A percentile compares a stretch with the other conserved stretches of the same genome.
Evolutionary conservation across 2,329 filamentous ascomycete genomes (phyloP).

Genomic region (Alternaria hordeiaustralica): DNA sequence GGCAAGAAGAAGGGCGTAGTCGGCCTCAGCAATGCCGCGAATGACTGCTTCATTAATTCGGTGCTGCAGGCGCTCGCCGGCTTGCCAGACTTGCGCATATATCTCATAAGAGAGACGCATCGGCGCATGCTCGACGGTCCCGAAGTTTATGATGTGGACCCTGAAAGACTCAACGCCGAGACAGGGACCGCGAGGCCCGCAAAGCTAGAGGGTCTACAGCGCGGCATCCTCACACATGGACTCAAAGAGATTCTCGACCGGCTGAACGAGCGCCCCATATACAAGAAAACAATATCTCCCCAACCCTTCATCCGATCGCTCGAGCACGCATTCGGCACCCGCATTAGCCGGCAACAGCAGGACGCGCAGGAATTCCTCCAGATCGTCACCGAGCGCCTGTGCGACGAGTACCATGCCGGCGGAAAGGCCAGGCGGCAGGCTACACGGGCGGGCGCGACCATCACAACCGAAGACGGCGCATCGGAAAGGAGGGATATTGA

Average conservation of each 20-base stretch:
- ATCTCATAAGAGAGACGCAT: conserved; percentile 90
- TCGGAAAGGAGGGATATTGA: conserved; percentile 32
- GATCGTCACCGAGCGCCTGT: conserved; percentile 87
- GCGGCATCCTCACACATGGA: conserved; percentile 81
- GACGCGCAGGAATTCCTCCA: conserved; percentile 98
- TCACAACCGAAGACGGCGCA: conserved; percentile 25
- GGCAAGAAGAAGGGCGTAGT: conserved; percentile 80
- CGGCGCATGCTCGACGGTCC: conserved; percentile 79
- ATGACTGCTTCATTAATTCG: conserved; percentile 86
- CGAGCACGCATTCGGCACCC: conserved; percentile 84
- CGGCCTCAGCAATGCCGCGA: conserved; percentile 85
- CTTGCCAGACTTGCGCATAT: conserved; percentile 84
- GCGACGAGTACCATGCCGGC: conserved; percentile 92
- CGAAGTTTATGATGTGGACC: conserved; percentile 73
- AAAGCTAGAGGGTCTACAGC: conserved; percentile 69
- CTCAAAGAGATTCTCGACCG: conserved; percentile 92
- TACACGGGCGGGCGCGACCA: conserved; percentile 33
- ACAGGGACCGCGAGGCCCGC: conserved; percentile 51
- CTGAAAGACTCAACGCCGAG: conserved; percentile 53
- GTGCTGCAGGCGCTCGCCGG: conserved; percentile 92
- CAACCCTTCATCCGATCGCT: conserved; percentile 82
- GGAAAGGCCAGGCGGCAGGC: conserved; percentile 72
- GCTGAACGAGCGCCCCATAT: conserved; percentile 90
- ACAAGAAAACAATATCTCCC: conserved; percentile 91
- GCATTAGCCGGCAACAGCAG: conserved; percentile 93